These are phyloP conservation scores for Wickerhamiella kazuoi DNA, from an alignment of 805 yeast genomes.

Conservation along the genomic window DNA sequence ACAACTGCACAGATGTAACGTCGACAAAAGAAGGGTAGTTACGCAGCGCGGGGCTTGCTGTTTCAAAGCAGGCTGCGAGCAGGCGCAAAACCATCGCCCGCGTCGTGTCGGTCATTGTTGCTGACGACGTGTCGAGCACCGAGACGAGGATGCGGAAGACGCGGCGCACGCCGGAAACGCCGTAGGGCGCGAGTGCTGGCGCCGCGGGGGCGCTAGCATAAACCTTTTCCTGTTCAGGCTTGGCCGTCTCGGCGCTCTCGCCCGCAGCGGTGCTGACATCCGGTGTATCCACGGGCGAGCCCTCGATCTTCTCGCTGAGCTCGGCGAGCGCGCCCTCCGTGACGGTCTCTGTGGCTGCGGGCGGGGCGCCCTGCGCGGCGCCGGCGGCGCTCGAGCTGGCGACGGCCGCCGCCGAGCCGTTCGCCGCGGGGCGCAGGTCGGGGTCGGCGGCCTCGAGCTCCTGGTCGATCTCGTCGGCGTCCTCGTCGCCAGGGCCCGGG, in stretches of 20 bases:
- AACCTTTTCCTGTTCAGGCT: background rate
- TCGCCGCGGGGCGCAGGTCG: background rate
- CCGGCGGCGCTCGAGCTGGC: slow-evolving; percentile 18
- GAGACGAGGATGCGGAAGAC: slow-evolving; percentile 60
- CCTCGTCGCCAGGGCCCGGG: slow-evolving; percentile 15
- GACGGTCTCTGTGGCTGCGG: background rate
- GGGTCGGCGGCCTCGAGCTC: slow-evolving; percentile 26
- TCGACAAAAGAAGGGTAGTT: slow-evolving; percentile 48
- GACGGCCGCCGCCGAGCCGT: slow-evolving; percentile 17
- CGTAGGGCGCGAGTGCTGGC: slow-evolving; percentile 31
- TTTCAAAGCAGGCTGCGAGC: slow-evolving; percentile 63
- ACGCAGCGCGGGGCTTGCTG: slow-evolving; percentile 47
- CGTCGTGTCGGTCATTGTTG: slow-evolving; percentile 69
- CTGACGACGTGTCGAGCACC: slow-evolving; percentile 65
- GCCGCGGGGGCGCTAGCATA: slow-evolving; percentile 1
- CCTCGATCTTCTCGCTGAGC: background rate
- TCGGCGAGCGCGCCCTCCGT: background rate
- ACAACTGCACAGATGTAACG: slow-evolving; percentile 61
- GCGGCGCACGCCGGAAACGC: slow-evolving; percentile 58
- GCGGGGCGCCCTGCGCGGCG: too few relatives aligned
- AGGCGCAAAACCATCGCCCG: slow-evolving; percentile 67
- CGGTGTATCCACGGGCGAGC: background rate
- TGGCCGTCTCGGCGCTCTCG: background rate
- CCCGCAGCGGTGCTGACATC: background rate
- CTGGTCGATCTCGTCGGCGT: slow-evolving; percentile 32